Evolutionary conservation across 176 grass and related monocot species (phyloP), one percentile per base, ranked within the genome.

Genomic region (Oryza punctata): DNA sequence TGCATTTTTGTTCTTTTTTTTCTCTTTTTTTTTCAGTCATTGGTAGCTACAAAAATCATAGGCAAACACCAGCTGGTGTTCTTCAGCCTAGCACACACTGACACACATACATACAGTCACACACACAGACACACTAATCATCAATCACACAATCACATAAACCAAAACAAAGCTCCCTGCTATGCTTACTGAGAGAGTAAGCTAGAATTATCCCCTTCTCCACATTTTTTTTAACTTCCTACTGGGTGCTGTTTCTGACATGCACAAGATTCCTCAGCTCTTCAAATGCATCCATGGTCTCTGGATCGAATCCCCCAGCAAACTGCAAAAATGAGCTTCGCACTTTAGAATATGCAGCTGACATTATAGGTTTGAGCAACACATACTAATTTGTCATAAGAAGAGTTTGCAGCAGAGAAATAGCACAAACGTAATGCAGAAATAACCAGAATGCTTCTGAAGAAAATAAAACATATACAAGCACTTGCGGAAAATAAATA

Each of bases 271-370:
- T 99, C 69, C 93, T 86, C 73, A 99, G 79, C 85, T 99, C 96
- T 78, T 99, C 96, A 46, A 99, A 99, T 35, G 89, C 96, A 46
- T 92, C 87, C 96, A 99, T 99, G 69, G 96, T 99, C 80, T 96
- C 96, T 2, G 91, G 72, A 28, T 99, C 96, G 3, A 99, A 99
- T 23, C 96, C 96, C 69, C 89, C 96, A 47, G 96, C 96, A 92
- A 99, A 99, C 96, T 99, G 85, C 84, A 63, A 66, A 65, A 30
- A 82, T 33, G 28, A 72, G 7, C 18, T 5, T 5, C 1, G 2
- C 1, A 37, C 28, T 88, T 91, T 60, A 87, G 84, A 54, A 84
- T 18, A 2, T 8, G 7, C 24, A 25, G 5, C 9, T 52, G 45
- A 35, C 5, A 30, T n/a, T 41, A 40, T 52, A 76, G 24, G 37